These are phyloP conservation scores for Linderina pennispora DNA, from an alignment of 192 early-diverging fungal species.

Conservation along the genomic window DNA sequence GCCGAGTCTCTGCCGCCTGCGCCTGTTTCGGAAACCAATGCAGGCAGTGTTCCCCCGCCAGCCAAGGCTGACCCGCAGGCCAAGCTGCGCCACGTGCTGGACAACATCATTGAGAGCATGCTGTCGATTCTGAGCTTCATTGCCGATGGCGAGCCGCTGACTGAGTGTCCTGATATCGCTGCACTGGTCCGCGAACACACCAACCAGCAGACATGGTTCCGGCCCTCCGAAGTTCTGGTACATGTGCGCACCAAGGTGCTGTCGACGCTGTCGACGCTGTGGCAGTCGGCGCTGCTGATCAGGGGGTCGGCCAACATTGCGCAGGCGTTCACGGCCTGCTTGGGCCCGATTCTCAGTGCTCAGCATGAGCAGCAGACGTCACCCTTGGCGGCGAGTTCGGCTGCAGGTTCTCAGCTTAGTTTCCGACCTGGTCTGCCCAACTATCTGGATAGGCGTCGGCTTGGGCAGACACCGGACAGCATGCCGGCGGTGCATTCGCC, in stretches of 20 bases:
- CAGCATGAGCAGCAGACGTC: conserved; percentile 55
- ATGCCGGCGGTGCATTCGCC: conserved; percentile 21
- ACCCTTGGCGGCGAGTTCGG: not conserved
- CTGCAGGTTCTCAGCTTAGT: not conserved
- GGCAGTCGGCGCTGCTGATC: conserved; percentile 56
- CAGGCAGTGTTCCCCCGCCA: not conserved
- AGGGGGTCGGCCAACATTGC: conserved; percentile 50
- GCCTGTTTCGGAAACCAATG: not conserved
- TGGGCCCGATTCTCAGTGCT: conserved; percentile 64
- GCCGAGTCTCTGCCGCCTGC: conserved; percentile 12
- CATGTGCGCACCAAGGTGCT: conserved; percentile 55
- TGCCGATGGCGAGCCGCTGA: conserved; percentile 62
- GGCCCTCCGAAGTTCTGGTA: conserved; percentile 63
- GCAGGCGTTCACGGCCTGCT: conserved; percentile 52
- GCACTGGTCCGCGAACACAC: conserved; percentile 27
- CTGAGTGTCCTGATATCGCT: conserved; percentile 58
- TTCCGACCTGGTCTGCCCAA: conserved; percentile 23
- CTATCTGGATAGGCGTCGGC: conserved; percentile 15
- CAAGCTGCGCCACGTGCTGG: conserved; percentile 19
- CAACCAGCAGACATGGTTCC: conserved; percentile 57
- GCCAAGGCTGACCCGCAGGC: conserved; percentile 4
- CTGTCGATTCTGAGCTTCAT: conserved; percentile 60
- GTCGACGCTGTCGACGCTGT: conserved; percentile 55
- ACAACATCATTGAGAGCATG: conserved; percentile 37
- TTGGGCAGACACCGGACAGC: conserved; percentile 1